Percentiles rank a stretch among this genome's conserved stretches.
Evolutionary conservation across 1,284 basidiomycete genomes (phyloP).

Genomic region (Melampsora americana): DNA sequence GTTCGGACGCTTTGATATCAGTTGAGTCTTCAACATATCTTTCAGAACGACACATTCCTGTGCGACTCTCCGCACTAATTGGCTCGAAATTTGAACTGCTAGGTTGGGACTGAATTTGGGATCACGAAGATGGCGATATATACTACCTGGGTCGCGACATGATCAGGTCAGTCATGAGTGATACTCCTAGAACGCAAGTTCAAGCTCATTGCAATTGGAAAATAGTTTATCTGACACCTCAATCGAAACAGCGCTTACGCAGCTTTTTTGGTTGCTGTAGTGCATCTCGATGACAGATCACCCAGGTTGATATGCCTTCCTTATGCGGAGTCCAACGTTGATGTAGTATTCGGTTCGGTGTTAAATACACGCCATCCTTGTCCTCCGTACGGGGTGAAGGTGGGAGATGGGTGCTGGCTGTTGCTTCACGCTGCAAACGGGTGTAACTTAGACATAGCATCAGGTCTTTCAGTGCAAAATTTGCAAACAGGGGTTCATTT

Average conservation of each 20-base stretch:
- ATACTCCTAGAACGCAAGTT: not conserved
- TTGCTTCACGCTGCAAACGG: not conserved
- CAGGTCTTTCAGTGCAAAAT: slow-evolving; percentile 9
- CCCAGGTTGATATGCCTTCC: slow-evolving; percentile 25
- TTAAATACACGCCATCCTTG: slow-evolving; percentile 18
- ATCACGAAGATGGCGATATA: slow-evolving; percentile 31
- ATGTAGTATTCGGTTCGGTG: slow-evolving; percentile 39
- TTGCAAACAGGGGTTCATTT: no score
- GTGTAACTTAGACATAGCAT: slow-evolving; percentile 23
- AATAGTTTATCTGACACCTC: no score
- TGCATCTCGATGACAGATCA: slow-evolving; percentile 34
- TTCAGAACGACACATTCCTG: slow-evolving; percentile 37
- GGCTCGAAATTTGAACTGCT: slow-evolving; percentile 23
- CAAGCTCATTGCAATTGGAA: no score
- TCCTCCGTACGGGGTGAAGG: slow-evolving; percentile 2
- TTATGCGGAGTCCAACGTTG: slow-evolving; percentile 34
- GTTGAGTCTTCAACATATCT: not conserved
- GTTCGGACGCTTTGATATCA: not conserved
- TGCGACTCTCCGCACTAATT: slow-evolving; percentile 20
- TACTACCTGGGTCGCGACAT: slow-evolving; percentile 7
- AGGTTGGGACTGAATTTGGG: slow-evolving; percentile 30
- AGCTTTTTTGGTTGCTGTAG: slow-evolving; percentile 36
- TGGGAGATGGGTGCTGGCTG: not conserved
- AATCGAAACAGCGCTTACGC: slow-evolving; percentile 19
- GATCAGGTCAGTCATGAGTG: not conserved